Evolutionary conservation across 768 basidiomycete genomes (phyloP).

Genomic region (Cantharellus anzutake): DNA sequence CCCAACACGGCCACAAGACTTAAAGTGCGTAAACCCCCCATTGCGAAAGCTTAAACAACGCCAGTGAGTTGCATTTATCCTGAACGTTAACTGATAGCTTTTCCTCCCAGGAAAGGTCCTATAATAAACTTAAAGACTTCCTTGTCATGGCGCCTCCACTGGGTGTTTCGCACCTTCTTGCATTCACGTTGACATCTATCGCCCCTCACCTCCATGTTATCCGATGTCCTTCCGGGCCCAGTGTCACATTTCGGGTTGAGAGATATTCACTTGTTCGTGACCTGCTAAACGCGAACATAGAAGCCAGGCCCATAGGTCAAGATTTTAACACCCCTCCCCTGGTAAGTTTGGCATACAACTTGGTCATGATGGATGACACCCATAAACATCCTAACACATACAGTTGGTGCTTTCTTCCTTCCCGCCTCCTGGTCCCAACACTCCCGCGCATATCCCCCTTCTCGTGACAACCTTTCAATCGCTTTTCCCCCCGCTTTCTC

Average conservation of each 20-base stretch:
- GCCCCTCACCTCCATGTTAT: constrained; percentile 77
- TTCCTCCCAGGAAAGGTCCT: constrained; percentile 55
- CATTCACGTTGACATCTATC: constrained; percentile 72
- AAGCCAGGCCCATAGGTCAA: constrained; percentile 56
- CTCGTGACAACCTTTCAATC: constrained; percentile 94
- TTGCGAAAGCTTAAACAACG: not conserved
- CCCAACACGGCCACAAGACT: constrained; percentile 90
- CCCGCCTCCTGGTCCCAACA: constrained; percentile 50
- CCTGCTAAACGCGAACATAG: constrained; percentile 41
- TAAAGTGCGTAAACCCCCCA: constrained; percentile 32
- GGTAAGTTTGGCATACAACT: constrained; percentile 28
- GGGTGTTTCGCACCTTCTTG: constrained; percentile 80
- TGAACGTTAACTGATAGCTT: constrained; percentile 6
- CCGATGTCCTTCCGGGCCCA: constrained; percentile 77
- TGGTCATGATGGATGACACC: not conserved
- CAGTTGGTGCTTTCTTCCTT: constrained; percentile 88
- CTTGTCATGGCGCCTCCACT: constrained; percentile 80
- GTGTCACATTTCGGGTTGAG: constrained; percentile 81
- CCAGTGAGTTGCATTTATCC: not conserved
- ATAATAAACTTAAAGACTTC: constrained; percentile 88
- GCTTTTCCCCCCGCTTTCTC: constrained; percentile 84
- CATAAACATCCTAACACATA: not conserved
- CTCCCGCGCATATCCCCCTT: constrained; percentile 71
- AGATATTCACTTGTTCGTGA: constrained; percentile 86
- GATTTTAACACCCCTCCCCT: constrained; percentile 87